Evolutionary conservation across 495 filamentous ascomycete species (phyloP).

Genomic region (Geoglossum glabrum): DNA sequence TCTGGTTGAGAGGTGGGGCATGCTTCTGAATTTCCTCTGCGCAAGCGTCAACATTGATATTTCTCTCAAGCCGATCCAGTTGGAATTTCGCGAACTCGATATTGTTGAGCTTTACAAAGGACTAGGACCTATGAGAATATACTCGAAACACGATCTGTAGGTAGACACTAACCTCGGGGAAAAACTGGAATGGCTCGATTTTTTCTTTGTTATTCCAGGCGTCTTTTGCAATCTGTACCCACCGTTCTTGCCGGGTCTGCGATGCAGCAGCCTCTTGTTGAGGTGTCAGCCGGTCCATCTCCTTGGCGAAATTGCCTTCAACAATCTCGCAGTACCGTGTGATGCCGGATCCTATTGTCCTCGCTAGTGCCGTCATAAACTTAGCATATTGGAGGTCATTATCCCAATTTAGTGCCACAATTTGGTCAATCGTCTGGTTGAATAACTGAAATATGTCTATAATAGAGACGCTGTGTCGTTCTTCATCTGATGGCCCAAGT

Average conservation of each 20-base stretch:
- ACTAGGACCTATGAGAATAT: conserved; percentile 28
- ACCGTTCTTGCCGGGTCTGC: conserved; percentile 76
- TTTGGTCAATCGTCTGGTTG: conserved; percentile 70
- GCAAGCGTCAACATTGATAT: conserved; percentile 85
- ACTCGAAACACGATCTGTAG: neutral
- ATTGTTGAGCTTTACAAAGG: conserved; percentile 94
- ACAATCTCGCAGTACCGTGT: conserved; percentile 81
- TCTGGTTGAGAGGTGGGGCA: conserved; percentile 33
- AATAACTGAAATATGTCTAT: conserved; percentile 91
- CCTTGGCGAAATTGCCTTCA: conserved; percentile 67
- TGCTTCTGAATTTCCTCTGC: conserved; percentile 58
- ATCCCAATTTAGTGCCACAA: conserved; percentile 75
- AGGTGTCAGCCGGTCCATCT: conserved; percentile 80
- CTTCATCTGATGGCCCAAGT: conserved; percentile 49
- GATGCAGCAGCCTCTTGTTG: conserved; percentile 61
- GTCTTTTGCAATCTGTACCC: conserved; percentile 80
- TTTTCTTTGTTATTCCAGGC: conserved; percentile 88
- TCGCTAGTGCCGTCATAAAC: conserved; percentile 92
- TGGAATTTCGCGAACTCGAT: conserved; percentile 82
- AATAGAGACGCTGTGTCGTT: conserved; percentile 79
- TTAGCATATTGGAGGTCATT: conserved; percentile 84
- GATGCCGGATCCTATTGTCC: conserved; percentile 64
- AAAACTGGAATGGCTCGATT: conserved; percentile 95
- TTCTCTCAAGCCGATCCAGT: conserved; percentile 71
- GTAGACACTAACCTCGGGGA: conserved; percentile 50